Conservation (phyloP, 23 red algal genomes). For the Gracilaria domingensis region DNA sequence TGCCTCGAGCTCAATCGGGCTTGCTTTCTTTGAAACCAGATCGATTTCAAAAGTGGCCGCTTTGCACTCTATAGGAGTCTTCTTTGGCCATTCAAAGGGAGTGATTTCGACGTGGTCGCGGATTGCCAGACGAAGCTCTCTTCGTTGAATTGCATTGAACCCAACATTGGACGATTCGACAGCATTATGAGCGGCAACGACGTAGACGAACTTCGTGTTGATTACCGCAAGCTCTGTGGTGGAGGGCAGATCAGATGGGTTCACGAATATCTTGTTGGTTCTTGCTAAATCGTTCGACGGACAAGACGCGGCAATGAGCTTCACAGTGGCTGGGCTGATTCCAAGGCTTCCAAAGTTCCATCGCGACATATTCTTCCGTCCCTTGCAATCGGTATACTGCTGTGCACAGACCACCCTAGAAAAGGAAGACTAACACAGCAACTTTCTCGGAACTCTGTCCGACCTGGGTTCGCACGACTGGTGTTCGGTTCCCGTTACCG, state of each 20-base stretch:
- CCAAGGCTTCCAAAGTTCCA: slow-evolving; percentile 64
- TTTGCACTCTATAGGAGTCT: slow-evolving; percentile 37
- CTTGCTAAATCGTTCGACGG: slow-evolving; percentile 65
- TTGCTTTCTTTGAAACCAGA: slow-evolving; percentile 51
- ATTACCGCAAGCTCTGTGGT: slow-evolving; percentile 40
- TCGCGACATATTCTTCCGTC: slow-evolving; percentile 37
- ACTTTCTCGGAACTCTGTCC: no score
- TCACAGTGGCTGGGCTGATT: slow-evolving; percentile 20
- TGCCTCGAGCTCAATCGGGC: slow-evolving; percentile 59
- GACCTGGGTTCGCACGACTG: no score
- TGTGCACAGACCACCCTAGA: not conserved
- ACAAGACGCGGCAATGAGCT: slow-evolving; percentile 59
- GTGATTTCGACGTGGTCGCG: slow-evolving; percentile 75
- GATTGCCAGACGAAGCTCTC: slow-evolving; percentile 90
- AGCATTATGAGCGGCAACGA: slow-evolving; percentile 23
- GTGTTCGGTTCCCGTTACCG: no score
- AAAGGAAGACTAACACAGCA: no score
- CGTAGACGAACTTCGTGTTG: slow-evolving; percentile 70
- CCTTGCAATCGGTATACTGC: not conserved
- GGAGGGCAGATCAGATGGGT: slow-evolving; percentile 40
- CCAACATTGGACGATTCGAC: slow-evolving; percentile 70
- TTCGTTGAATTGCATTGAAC: slow-evolving; percentile 90
- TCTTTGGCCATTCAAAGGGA: slow-evolving; percentile 62
- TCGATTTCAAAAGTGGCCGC: slow-evolving; percentile 93
- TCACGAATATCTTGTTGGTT: slow-evolving; percentile 62